phyloP scores from a whole-genome alignment of 2,329 filamentous ascomycete species.

The Pseudogymnoascus verrucosus region DNA sequence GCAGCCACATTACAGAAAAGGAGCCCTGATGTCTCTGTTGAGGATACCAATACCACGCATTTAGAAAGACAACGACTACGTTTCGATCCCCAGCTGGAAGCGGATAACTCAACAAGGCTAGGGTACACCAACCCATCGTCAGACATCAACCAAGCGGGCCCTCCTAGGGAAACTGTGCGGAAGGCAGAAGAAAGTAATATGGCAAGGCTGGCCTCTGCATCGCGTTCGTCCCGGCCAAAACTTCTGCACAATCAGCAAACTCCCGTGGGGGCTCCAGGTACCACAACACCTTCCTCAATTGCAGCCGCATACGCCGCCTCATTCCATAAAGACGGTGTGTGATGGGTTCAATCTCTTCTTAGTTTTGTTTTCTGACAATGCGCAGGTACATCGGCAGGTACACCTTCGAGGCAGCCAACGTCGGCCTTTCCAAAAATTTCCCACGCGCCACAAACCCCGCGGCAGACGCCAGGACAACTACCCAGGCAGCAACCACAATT shows the following conservation, averaged over 20 bases:
- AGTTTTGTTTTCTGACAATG: not conserved
- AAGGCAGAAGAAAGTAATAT: slow-evolving; percentile 19
- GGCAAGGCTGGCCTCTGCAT: slow-evolving; percentile 24
- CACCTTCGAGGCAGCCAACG: slow-evolving; percentile 24
- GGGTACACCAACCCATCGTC: slow-evolving; percentile 19
- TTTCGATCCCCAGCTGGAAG: slow-evolving; percentile 14
- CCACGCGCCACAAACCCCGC: slow-evolving; percentile 21
- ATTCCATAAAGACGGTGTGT: slow-evolving; percentile 1
- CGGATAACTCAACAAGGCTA: not conserved
- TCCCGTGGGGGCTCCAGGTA: slow-evolving; percentile 11
- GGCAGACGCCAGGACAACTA: slow-evolving; percentile 26
- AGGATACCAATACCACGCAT: not conserved
- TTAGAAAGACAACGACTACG: not conserved
- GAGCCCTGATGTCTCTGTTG: not conserved
- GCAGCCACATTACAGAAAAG: not conserved
- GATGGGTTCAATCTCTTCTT: not conserved
- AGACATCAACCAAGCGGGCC: slow-evolving; percentile 20
- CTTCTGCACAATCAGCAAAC: slow-evolving; percentile 15
- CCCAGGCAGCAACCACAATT: slow-evolving; percentile 15
- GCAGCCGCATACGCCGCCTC: not conserved
- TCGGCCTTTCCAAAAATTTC: slow-evolving; percentile 18
- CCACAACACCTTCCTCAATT: slow-evolving; percentile 21
- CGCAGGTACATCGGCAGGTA: slow-evolving; percentile 14
- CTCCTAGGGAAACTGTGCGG: slow-evolving; percentile 15
- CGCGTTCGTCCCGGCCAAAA: slow-evolving; percentile 19